Conservation (phyloP, 306 rosid genomes). For the Astragalus membranaceus region DNA sequence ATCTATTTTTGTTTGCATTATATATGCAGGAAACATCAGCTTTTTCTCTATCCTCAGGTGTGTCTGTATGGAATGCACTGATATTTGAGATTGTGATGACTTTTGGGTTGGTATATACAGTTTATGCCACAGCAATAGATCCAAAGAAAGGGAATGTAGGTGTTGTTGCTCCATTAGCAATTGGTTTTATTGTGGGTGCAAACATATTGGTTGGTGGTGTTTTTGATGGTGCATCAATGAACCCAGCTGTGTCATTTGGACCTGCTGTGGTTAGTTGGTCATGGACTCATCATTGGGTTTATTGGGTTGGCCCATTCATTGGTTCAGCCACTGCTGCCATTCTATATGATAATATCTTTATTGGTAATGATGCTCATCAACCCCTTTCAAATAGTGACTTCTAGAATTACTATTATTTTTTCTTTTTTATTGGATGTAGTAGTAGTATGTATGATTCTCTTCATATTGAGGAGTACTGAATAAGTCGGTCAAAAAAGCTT, state of each 20-base stretch:
- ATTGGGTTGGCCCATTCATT: slow-evolving; percentile 53
- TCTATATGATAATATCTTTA: slow-evolving; percentile 60
- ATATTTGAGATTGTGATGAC: slow-evolving; percentile 36
- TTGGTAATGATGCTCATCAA: slow-evolving; percentile 29
- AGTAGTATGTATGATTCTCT: neutral
- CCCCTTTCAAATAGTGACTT: slow-evolving; percentile 20
- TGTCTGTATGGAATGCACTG: slow-evolving; percentile 31
- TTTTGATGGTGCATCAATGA: slow-evolving; percentile 73
- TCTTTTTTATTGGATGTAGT: neutral
- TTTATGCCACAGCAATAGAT: slow-evolving; percentile 32
- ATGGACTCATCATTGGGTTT: slow-evolving; percentile 70
- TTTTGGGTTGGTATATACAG: slow-evolving; percentile 33
- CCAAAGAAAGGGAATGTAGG: slow-evolving; percentile 29
- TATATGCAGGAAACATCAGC: slow-evolving; percentile 28
- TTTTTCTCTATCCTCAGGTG: slow-evolving; percentile 26
- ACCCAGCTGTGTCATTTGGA: slow-evolving; percentile 31
- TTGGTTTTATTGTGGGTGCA: slow-evolving; percentile 32
- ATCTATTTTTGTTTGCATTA: too few relatives aligned
- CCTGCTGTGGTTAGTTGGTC: slow-evolving; percentile 52
- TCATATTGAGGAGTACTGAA: neutral
- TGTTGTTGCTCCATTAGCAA: slow-evolving; percentile 39
- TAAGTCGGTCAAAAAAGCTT: neutral
- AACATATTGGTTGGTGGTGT: slow-evolving; percentile 71
- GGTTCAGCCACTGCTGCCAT: slow-evolving; percentile 54
- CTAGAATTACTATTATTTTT: too few relatives aligned